A percentile compares a stretch with the other conserved stretches of the same genome.
Evolutionary conservation across 495 filamentous ascomycete genomes (phyloP).

Genomic region (Cetradonia linearis): DNA sequence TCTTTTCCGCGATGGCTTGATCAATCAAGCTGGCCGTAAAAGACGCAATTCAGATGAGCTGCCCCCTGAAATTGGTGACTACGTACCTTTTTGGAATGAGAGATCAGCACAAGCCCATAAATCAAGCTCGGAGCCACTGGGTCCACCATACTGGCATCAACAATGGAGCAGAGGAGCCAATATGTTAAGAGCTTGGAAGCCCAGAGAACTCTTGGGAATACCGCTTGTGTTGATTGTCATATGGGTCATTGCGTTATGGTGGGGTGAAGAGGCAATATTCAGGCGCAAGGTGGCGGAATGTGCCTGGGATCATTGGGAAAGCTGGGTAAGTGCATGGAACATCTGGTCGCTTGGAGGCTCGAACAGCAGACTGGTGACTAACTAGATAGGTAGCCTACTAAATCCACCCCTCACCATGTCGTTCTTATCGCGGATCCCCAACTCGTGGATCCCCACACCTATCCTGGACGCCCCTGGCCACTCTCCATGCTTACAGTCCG

Average conservation of each 20-base stretch:
- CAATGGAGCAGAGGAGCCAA: neutral
- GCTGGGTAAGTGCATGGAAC: conserved; percentile 57
- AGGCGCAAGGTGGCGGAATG: conserved; percentile 57
- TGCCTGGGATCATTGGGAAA: conserved; percentile 78
- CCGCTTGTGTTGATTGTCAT: conserved; percentile 55
- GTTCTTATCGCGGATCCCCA: conserved; percentile 94
- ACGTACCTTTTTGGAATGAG: conserved; percentile 17
- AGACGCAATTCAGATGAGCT: conserved; percentile 20
- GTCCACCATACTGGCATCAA: neutral
- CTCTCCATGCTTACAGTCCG: conserved; percentile 65
- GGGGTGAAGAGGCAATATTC: conserved; percentile 80
- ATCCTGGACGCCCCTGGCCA: conserved; percentile 87
- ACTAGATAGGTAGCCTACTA: conserved; percentile 47
- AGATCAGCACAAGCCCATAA: conserved; percentile 2
- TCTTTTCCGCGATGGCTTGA: conserved; percentile 16
- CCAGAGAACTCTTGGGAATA: conserved; percentile 30
- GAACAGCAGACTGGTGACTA: neutral
- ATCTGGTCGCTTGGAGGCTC: neutral
- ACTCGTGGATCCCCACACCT: conserved; percentile 91
- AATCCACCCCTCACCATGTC: conserved; percentile 72
- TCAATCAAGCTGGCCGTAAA: conserved; percentile 16
- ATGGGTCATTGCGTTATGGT: conserved; percentile 74
- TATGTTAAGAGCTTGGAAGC: conserved; percentile 8
- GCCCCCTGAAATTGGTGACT: conserved; percentile 12
- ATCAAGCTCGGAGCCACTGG: neutral